Conservation (phyloP, 148 eudicot genomes). For the Cornus controversa region DNA sequence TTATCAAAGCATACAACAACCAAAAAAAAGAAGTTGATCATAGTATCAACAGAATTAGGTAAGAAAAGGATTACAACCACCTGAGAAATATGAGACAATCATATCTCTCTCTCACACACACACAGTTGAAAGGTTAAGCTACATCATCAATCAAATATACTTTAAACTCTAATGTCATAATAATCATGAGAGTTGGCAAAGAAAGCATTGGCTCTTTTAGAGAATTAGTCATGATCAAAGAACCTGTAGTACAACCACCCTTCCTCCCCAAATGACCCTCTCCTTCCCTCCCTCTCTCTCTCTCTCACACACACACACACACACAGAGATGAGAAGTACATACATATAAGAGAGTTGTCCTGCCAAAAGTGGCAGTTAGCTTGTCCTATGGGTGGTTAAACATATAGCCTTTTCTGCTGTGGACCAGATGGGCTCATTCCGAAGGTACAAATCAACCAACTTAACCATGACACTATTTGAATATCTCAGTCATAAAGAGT, state of each 20-base stretch:
- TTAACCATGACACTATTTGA: constrained; percentile 3
- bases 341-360: too few relatives aligned
- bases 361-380: background rate
- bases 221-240: background rate
- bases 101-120: background rate
- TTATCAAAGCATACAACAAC: too few relatives aligned
- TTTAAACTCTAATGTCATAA: background rate
- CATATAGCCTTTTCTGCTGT: constrained; percentile 9
- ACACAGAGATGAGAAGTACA: background rate
- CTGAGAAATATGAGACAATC: background rate
- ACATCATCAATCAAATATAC: background rate
- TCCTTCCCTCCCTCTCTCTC: constrained; percentile 18
- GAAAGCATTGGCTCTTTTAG: background rate
- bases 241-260: constrained; percentile 4
- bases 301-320: constrained; percentile 6
- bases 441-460: constrained; percentile 10
- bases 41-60: constrained; percentile 17
- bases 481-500: background rate
- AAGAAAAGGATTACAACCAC: constrained; percentile 5
- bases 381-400: background rate
- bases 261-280: constrained; percentile 11
- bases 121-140: constrained; percentile 2
- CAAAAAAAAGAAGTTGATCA: background rate
- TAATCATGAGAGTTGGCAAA: constrained; percentile 24
- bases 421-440: constrained; percentile 24